Base-by-base conservation (phyloP, 78 protist species). In the Isochrysis galbana region DNA sequence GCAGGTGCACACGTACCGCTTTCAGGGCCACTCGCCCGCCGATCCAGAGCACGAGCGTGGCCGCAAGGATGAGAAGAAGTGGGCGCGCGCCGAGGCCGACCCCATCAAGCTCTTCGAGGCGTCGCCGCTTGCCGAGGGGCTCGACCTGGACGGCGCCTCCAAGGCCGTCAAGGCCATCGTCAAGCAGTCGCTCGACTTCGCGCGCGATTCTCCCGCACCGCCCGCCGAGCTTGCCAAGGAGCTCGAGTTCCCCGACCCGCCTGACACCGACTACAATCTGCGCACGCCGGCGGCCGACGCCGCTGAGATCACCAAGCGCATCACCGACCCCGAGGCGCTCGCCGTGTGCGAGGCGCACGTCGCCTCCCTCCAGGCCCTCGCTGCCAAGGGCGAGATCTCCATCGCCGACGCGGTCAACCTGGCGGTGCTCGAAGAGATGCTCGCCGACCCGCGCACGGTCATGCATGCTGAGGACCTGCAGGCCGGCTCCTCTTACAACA, bases 11-110 rank as follows among this genome's bases (percentile, higher is more conserved):
- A 51, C 61, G 61, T 89, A 67, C 92, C 80, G 92, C 67, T 70
- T 89, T 54, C 45, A 69, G 54, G 92, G 92, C 32, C 92, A 89
- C 86, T 89, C 92, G 55, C 92, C 92, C 39, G 92, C 92, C 22
- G 92, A 89, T 84, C 92, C 92, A 21, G 92, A 89, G 92, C 92
- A 89, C 92, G 92, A 89, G 92, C 80, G 92, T 41, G 92, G 92
- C 26, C 78, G 92, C 82, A 89, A 89, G 92, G 70, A 41, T 21
- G 92, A 89, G 92, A 89, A 89, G 92, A 44, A 5, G 67, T 89
- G 92, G 92, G 92, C 92, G 83, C 80, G 92, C 87, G 45, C 74
- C 45, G 83, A 72, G 42, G 69, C 42, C 44, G 92, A 89, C 72
- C 92, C 92, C 32, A 89, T 89, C 92, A 89, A 89, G 34, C 19